Percentiles rank a stretch among this genome's conserved stretches.
These are phyloP conservation scores for Calonectria pteridis DNA, from an alignment of 2,329 filamentous ascomycete species.

Conservation along the genomic window DNA sequence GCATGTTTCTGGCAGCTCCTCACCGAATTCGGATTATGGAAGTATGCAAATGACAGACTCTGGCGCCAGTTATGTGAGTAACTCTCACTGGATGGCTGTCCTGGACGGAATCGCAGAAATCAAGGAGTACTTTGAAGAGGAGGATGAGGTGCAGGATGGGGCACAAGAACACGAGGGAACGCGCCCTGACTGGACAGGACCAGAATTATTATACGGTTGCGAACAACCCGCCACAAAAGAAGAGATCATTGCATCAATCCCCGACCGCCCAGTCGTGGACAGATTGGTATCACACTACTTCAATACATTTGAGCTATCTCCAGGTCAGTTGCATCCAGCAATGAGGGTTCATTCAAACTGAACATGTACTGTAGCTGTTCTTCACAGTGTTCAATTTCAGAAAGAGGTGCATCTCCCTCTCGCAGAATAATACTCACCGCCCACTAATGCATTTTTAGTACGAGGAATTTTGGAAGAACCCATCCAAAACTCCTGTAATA, in stretches of 20 bases:
- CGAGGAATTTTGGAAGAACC: slow-evolving; percentile 57
- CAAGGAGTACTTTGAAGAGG: slow-evolving; percentile 50
- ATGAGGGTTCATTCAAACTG: neutral
- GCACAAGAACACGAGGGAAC: neutral
- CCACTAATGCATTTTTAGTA: slow-evolving; percentile 49
- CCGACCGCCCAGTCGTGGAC: slow-evolving; percentile 48
- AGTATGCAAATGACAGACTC: slow-evolving; percentile 45
- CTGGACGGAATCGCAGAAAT: slow-evolving; percentile 56
- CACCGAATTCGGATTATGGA: slow-evolving; percentile 43
- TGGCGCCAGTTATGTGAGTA: slow-evolving; percentile 50
- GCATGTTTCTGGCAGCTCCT: neutral
- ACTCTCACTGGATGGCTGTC: slow-evolving; percentile 56
- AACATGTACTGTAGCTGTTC: neutral
- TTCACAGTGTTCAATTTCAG: slow-evolving; percentile 2
- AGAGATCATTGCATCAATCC: slow-evolving; percentile 51
- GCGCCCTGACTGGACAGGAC: slow-evolving; percentile 8
- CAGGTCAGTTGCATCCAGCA: accelerated
- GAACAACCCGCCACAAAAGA: slow-evolving; percentile 35
- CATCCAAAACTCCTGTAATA: slow-evolving; percentile 50
- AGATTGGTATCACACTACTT: slow-evolving; percentile 53
- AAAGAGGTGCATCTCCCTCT: neutral
- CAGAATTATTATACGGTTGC: slow-evolving; percentile 49
- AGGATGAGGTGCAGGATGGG: slow-evolving; percentile 35
- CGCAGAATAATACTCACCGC: neutral
- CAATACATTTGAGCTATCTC: slow-evolving; percentile 47